phyloP scores from a whole-genome alignment of 108 stramenopile species.

The Conticribra guillardii region DNA sequence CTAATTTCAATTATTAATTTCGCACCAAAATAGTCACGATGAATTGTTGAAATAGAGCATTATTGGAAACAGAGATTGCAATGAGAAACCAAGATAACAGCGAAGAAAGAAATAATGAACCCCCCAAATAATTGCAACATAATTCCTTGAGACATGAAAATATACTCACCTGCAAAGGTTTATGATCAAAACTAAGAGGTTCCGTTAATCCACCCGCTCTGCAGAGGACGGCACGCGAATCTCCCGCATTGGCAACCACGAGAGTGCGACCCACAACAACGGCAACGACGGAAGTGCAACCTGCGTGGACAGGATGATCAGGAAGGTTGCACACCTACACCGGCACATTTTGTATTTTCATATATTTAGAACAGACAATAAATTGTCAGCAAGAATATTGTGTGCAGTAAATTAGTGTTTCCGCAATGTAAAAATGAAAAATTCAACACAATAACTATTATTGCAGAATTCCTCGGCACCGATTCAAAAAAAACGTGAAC shows the following conservation, averaged over 20 bases:
- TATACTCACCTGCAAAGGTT: constrained; percentile 65
- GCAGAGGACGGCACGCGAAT: constrained; percentile 89
- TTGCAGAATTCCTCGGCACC: no score
- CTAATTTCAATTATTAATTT: no score
- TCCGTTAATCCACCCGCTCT: constrained; percentile 67
- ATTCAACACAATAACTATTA: no score
- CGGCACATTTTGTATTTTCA: neutral
- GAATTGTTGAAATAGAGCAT: neutral
- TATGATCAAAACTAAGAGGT: constrained; percentile 89
- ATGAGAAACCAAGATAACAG: no score
- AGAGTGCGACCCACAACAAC: constrained; percentile 80
- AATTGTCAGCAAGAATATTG: no score
- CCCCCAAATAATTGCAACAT: no score
- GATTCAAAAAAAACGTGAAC: no score
- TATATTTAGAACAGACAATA: neutral
- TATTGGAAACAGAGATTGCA: no score
- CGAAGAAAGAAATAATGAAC: no score
- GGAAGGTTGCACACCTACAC: constrained; percentile 84
- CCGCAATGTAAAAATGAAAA: no score
- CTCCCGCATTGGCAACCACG: constrained; percentile 93
- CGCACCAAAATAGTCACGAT: neutral
- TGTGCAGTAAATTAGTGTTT: no score
- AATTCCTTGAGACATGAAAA: neutral
- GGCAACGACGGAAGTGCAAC: constrained; percentile 93
- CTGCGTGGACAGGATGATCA: constrained; percentile 93